Percentiles rank a stretch among this genome's conserved stretches.
phyloP scores from a whole-genome alignment of 2,329 filamentous ascomycete genomes.

The Microdochium bolleyi region DNA sequence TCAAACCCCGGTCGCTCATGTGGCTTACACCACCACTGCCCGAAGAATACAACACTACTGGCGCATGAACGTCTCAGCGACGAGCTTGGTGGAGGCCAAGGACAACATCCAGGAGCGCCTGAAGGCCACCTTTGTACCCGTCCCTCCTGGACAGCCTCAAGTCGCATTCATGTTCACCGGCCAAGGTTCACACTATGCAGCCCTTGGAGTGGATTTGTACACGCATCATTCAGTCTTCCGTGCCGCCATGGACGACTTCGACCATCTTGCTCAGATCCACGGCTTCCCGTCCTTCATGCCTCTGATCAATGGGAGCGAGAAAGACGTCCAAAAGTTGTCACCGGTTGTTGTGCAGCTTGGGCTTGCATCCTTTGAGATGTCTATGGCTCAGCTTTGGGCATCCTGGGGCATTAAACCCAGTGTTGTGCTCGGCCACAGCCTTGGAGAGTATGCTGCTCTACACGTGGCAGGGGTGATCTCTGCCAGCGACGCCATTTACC shows the following conservation, averaged over 20 bases:
- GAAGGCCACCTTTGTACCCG: constrained; percentile 33
- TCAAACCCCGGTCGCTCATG: constrained; percentile 42
- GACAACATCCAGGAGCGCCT: constrained; percentile 31
- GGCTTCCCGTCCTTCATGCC: constrained; percentile 50
- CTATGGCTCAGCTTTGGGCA: constrained; percentile 46
- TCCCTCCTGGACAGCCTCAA: constrained; percentile 33
- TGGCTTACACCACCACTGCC: constrained; percentile 63
- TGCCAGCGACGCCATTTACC: constrained; percentile 61
- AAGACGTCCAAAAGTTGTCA: constrained; percentile 34
- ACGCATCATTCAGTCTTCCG: constrained; percentile 38
- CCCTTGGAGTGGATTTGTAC: constrained; percentile 43
- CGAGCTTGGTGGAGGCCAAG: constrained; percentile 32
- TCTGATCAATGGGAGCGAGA: constrained; percentile 35
- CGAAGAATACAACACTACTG: constrained; percentile 53
- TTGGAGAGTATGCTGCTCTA: constrained; percentile 69
- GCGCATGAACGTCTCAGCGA: constrained; percentile 40
- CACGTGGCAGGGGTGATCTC: constrained; percentile 64
- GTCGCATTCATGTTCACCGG: constrained; percentile 48
- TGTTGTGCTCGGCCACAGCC: constrained; percentile 51
- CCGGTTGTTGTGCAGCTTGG: constrained; percentile 46
- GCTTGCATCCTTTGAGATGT: constrained; percentile 48
- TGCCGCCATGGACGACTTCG: constrained; percentile 47
- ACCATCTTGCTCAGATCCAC: constrained; percentile 39
- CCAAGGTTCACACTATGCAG: constrained; percentile 47
- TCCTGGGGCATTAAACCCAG: constrained; percentile 47